Conservation (phyloP, 2,329 filamentous ascomycete species). For the Bipolaris gigantea region DNA sequence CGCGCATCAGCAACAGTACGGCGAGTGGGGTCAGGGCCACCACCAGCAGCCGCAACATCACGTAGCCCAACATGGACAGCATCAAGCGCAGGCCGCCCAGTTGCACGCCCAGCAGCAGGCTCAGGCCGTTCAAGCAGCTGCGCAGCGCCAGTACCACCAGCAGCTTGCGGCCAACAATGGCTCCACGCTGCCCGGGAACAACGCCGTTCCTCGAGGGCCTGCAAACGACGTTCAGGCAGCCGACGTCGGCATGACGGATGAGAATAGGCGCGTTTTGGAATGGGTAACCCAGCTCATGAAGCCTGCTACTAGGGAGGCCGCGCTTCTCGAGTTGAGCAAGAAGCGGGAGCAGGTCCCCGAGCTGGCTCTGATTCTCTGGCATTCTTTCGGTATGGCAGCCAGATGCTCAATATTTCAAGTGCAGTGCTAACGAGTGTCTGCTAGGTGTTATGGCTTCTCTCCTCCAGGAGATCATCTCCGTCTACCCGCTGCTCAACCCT, state of each 20-base stretch:
- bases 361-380: slow-evolving; percentile 93
- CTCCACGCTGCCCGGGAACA: slow-evolving; percentile 46
- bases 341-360: slow-evolving; percentile 98
- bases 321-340: slow-evolving; percentile 93
- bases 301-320: slow-evolving; percentile 82
- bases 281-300: slow-evolving; percentile 93
- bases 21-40: slow-evolving; percentile 53
- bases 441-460: slow-evolving; percentile 96
- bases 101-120: slow-evolving; percentile 46
- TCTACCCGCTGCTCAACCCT: slow-evolving; percentile 94
- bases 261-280: slow-evolving; percentile 87
- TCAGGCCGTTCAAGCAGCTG: slow-evolving; percentile 54
- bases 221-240: slow-evolving; percentile 44
- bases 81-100: slow-evolving; percentile 50
- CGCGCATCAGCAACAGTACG: slow-evolving; percentile 64
- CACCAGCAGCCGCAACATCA: slow-evolving; percentile 47
- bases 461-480: slow-evolving; percentile 97
- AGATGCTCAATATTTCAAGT: too few species aligned
- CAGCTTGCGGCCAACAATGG: slow-evolving; percentile 70
- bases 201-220: slow-evolving; percentile 41
- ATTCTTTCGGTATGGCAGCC: slow-evolving; percentile 77
- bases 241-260: slow-evolving; percentile 69
- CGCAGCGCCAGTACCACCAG: slow-evolving; percentile 64
- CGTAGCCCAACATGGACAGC: slow-evolving; percentile 46
- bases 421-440: slow-evolving; percentile 19